Percentiles rank a stretch among this genome's conserved stretches.
These are phyloP conservation scores for Ogataea haglerorum DNA, from an alignment of 805 yeast genomes.

Conservation along the genomic window DNA sequence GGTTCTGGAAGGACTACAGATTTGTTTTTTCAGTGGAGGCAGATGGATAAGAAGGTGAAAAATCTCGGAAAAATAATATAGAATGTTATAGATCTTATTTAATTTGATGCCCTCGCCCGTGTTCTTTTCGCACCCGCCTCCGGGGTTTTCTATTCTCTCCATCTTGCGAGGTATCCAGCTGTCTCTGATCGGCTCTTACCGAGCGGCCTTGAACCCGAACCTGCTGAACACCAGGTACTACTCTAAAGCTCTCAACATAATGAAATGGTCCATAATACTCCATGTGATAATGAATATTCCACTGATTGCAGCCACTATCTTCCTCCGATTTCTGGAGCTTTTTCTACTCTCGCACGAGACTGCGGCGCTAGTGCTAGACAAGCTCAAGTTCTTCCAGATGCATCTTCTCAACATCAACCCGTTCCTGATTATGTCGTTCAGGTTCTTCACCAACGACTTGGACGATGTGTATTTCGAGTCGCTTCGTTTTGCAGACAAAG, in stretches of 20 bases:
- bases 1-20: constrained; percentile 22
- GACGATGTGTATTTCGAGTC: constrained; percentile 40
- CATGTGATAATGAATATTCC: constrained; percentile 35
- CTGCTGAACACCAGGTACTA: constrained; percentile 36
- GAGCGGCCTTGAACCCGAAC: constrained; percentile 44
- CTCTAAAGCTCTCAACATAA: constrained; percentile 34
- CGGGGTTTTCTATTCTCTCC: constrained; percentile 47
- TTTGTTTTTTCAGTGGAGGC: constrained; percentile 27
- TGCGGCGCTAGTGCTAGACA: constrained; percentile 18
- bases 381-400: constrained; percentile 32
- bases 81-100: background rate
- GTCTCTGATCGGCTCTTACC: constrained; percentile 45
- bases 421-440: constrained; percentile 36
- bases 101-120: constrained; percentile 58
- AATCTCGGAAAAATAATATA: background rate
- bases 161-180: constrained; percentile 54
- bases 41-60: constrained; percentile 12
- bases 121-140: constrained; percentile 54
- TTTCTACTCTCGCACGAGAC: constrained; percentile 13
- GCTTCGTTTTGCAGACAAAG: constrained; percentile 37
- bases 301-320: constrained; percentile 16
- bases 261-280: constrained; percentile 36
- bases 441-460: constrained; percentile 36
- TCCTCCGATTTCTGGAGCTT: constrained; percentile 23
- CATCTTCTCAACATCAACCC: constrained; percentile 40